A percentile compares a stretch with the other conserved stretches of the same genome.
Evolutionary conservation across 257 asterid genomes (phyloP).

Genomic region (Petunia secreta): DNA sequence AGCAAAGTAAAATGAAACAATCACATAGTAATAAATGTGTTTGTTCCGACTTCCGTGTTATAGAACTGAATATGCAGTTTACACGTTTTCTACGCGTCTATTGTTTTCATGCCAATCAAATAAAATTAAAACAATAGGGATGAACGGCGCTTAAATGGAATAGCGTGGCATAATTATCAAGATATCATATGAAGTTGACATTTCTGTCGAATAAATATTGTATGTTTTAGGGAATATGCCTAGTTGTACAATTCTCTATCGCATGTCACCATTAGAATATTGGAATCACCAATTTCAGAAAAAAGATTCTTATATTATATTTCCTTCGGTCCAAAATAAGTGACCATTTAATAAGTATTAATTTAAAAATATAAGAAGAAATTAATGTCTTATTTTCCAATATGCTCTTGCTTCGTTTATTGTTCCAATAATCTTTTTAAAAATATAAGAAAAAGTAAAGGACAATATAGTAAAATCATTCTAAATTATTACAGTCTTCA

Average conservation of each 20-base stretch:
- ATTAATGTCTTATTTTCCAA: too few relatives aligned
- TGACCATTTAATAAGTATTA: too few relatives aligned
- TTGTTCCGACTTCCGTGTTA: slow-evolving; percentile 14
- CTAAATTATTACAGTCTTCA: too few relatives aligned
- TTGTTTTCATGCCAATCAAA: not conserved
- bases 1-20: not conserved
- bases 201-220: not conserved
- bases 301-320: not conserved
- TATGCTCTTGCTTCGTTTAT: too few relatives aligned
- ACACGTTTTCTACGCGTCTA: not conserved
- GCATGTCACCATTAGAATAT: not conserved
- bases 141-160: not conserved
- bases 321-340: too few relatives aligned
- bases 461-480: too few relatives aligned
- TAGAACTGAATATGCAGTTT: not conserved
- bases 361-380: too few relatives aligned
- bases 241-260: slow-evolving; percentile 17
- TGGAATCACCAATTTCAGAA: not conserved
- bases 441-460: too few relatives aligned
- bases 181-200: slow-evolving; percentile 5
- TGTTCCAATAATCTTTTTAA: too few relatives aligned
- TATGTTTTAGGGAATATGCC: not conserved
- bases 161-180: slow-evolving; percentile 7
- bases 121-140: not conserved
- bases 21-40: not conserved